Base-by-base conservation (phyloP, 1,284 basidiomycete genomes). In the Chalciporus piperatoides region DNA sequence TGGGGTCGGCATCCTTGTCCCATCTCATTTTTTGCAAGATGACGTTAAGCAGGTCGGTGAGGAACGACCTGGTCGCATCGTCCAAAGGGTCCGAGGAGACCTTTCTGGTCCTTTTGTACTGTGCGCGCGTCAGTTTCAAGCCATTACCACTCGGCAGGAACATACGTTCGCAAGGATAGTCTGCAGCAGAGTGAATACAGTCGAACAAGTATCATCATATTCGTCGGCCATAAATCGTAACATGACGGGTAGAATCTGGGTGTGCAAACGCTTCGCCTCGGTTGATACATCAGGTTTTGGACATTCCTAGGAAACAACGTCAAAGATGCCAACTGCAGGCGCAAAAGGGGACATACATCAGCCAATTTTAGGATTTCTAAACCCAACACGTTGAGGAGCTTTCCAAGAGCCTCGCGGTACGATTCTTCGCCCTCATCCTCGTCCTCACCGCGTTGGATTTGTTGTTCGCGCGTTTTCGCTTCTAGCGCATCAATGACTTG, bases 1-100 rank as follows among this genome's bases (percentile, higher is more conserved):
- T 82, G 6, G 86, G 85, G 61, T 94, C 88, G 4, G 80, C 81
- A 0, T 86, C 84, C 55, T 83, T 79, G 46, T 92, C 88, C 97
- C 97, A 99, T 63, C 93, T 96, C 67, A 92, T 80, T 72, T 98
- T 98, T 48, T 81, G 76, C 28, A 98, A 72, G 32, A 92, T 80
- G 32, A 93, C 86, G 56, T 86, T 77, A 12, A 99, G 76, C 5
- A 98, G 74, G 4, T 86, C 86, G 4, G 76, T 74, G 14, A 99
- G 77, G 73, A 99, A 96, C 6, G 83, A 76, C 25, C 85, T 82
- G 63, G 90, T 93, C 52, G 82, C 73, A 2, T 80, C 80, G 33
- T 93, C 81, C 17, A 88, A 71, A 10, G 81, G 80, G n/a, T 79
- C 80, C 1, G 81, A 71, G 3, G 82, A 79, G 6, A 78, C 71